Base-by-base conservation (phyloP, 805 yeast species). In the Metschnikowia reukaufii region DNA sequence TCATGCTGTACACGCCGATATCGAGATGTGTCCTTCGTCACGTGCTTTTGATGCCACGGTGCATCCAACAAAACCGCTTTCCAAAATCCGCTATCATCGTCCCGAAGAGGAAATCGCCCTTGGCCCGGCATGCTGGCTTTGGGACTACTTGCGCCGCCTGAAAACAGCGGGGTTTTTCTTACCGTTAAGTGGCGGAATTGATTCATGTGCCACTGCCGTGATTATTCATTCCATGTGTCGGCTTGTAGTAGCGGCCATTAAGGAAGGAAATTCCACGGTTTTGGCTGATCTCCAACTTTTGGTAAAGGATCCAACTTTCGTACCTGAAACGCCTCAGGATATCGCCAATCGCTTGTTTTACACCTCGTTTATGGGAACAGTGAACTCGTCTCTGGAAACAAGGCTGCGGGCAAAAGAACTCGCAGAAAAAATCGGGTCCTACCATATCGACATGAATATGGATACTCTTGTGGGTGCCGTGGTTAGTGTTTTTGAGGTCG, bases 81-180 rank as follows among this genome's bases (percentile, higher is more conserved):
- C 70, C 4, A 37, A 31, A 4, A 74, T 85, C 36, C 76, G 74
- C 32, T 85, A 86, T 58, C 95, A 87, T 66, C 61, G 72, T 2
- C 97, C 99, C 2, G 96, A 91, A 60, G 97, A 94, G 67, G 99
- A 94, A 66, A 92, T 94, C 55, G 97, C 98, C 0, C 72, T 88
- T 36, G 99, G 99, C 0, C 99, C 99, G 0, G 99, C 99, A 0
- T 94, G 99, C 65, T 94, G 99, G 99, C 67, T 94, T 53, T 94
- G 99, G 99, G 99, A 94, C 66, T 94, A 94, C 61, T 75, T 94
- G 48, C 80, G 99, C 64, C 79, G 99, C 54, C 88, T 96, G 56
- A 81, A 81, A 55, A 87, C 94, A 42, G 88, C 90, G 0, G 99
- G 99, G 0, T 94, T 77, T 64, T 95, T 94, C 67, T 72, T 94